phyloP scores from a whole-genome alignment of 176 grass and related monocot genomes.

The Cenchrus fungigraminus region DNA sequence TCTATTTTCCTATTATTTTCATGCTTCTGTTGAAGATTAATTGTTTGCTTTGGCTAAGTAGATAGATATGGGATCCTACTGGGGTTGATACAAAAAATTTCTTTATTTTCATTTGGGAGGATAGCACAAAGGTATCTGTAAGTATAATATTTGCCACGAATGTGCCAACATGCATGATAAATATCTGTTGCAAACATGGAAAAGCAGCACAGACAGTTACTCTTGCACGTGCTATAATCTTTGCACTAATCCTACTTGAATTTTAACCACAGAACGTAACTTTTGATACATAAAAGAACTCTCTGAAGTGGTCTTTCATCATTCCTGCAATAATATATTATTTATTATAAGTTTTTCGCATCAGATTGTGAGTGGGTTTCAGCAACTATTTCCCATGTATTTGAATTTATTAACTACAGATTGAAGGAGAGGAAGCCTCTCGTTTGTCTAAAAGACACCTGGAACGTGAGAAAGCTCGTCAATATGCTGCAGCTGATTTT shows the following conservation, averaged over 20 bases:
- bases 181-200: neutral
- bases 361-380: conserved; percentile 18
- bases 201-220: neutral
- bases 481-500: conserved; percentile 59
- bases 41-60: neutral
- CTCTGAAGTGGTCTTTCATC: neutral
- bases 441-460: conserved; percentile 46
- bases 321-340: conserved; percentile 12
- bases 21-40: neutral
- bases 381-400: conserved; percentile 16
- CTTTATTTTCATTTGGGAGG: neutral
- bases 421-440: conserved; percentile 67
- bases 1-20: neutral
- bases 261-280: neutral
- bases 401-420: conserved; percentile 47
- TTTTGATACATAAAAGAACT: neutral
- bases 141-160: neutral
- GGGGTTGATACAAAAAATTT: neutral
- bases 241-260: neutral
- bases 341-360: conserved; percentile 18
- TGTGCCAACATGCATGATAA: neutral
- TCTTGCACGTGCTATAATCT: neutral
- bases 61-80: neutral
- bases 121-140: neutral
- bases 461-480: conserved; percentile 61